A percentile compares a stretch with the other conserved stretches of the same genome.
These are phyloP conservation scores for Austroboletus novae-zelandiae DNA, from an alignment of 1,284 basidiomycete species.

Conservation along the genomic window DNA sequence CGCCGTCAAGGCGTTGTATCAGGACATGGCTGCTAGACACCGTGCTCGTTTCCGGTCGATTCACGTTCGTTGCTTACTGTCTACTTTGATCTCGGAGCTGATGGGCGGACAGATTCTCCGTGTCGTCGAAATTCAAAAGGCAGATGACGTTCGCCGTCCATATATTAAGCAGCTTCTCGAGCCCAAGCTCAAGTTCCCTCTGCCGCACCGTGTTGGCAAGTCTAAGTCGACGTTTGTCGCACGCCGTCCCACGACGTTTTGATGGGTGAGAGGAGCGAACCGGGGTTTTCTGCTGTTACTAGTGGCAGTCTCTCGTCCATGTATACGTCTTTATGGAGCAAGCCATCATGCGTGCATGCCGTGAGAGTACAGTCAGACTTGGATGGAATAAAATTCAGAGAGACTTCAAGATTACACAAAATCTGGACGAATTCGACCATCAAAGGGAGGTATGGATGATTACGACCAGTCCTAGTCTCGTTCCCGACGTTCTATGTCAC, in stretches of 20 bases:
- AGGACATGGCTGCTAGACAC: constrained; percentile 99
- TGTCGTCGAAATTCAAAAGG: constrained; percentile 92
- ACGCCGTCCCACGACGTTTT: constrained; percentile 70
- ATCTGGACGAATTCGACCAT: no score
- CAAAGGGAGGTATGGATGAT: no score
- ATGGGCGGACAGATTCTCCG: constrained; percentile 71
- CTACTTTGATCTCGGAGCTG: background rate
- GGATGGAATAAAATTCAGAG: no score
- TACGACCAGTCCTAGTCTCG: no score
- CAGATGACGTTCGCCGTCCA: constrained; percentile 87
- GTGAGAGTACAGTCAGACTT: no score
- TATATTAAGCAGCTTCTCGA: constrained; percentile 97
- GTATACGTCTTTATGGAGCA: background rate
- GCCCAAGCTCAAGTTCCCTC: constrained; percentile 95
- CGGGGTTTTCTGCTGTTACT: background rate
- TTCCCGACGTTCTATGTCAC: no score
- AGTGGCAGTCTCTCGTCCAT: background rate
- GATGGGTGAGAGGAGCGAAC: constrained; percentile 9
- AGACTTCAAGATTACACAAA: no score
- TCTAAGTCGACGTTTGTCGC: constrained; percentile 73
- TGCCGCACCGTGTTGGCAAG: constrained; percentile 87
- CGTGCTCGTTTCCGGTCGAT: constrained; percentile 99
- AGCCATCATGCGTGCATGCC: background rate
- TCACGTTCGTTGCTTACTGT: constrained; percentile 58
- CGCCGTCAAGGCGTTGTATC: constrained; percentile 97